Evolutionary conservation across 345 rosid species (phyloP), one percentile per base, ranked within the genome.

Genomic region (Eucalyptus sideroxylon): DNA sequence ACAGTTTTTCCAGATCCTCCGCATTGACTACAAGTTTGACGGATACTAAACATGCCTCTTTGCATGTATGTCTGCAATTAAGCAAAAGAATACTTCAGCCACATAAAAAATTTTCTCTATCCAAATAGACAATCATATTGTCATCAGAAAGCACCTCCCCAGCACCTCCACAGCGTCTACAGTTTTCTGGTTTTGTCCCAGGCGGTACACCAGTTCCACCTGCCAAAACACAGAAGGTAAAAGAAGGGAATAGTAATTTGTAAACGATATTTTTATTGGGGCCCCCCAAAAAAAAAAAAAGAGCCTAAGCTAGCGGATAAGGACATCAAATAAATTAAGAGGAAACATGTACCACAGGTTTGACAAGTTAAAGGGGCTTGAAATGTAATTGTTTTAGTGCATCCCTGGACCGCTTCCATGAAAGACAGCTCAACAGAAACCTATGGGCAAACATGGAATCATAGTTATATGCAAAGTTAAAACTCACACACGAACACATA

Each of bases 351-450:
- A 98, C 99, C 98, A 89, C 99, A 98, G 91, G 98, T 88, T 92
- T 96, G 94, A 94, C 99, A 98, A 91, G 95, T 90, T 88, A 97
- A 88, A 7, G 96, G 97, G 42, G 99, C 96, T 93, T 96, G 96
- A 92, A 96, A 98, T 90, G 96, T 89, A 89, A 98, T 89, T 85
- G 94, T 94, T 95, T 97, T 98, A 90, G 93, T 91, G 93, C 99
- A 97, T 90, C 99, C 99, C 89, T 96, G 99, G 90, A 98, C 99
- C 88, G 99, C 99, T 95, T 98, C 99, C 99, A 98, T 98, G 93
- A 98, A 98, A 83, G 99, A 98, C 88, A 98, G 90, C 89, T 98
- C 99, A 88, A 98, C 65, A 45, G 96, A 88, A 92, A 94, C 96
- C 99, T 98, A 89, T 11, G 37, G 69, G 59, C 92, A 86, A 90